These are phyloP conservation scores for Marchantia polymorpha DNA, from an alignment of 225 moss, liverwort and hornwort genomes.

Conservation along the genomic window DNA sequence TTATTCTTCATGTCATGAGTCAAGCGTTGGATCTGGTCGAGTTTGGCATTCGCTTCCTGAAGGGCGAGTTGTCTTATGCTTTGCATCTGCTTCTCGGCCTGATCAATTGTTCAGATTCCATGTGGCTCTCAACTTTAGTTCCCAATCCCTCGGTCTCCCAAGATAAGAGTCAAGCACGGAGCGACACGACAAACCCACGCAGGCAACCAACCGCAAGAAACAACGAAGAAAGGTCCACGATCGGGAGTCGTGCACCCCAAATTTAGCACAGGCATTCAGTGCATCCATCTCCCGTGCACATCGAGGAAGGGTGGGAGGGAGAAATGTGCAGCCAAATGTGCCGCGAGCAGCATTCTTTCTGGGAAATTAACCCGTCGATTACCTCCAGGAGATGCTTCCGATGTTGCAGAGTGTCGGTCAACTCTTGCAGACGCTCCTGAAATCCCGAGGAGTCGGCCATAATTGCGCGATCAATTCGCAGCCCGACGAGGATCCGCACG, in stretches of 20 bases:
- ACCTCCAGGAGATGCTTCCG: constrained; percentile 10
- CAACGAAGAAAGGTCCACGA: neutral
- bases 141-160: neutral
- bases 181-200: neutral
- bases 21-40: constrained; percentile 8
- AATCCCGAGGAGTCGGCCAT: constrained; percentile 2
- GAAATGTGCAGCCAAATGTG: too few relatives aligned
- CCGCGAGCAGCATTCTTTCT: neutral
- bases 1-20: neutral
- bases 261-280: neutral
- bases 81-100: constrained; percentile 9
- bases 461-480: too few relatives aligned
- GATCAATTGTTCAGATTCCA: neutral
- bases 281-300: too few relatives aligned
- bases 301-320: too few relatives aligned
- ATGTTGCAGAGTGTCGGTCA: constrained; percentile 12
- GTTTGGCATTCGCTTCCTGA: constrained; percentile 7
- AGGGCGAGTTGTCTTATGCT: neutral
- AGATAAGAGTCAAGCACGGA: too few relatives aligned
- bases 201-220: neutral
- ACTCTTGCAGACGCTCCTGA: constrained; percentile 1
- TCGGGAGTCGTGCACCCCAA: neutral
- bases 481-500: too few relatives aligned
- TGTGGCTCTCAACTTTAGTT: neutral
- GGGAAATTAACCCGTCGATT: neutral